Evolutionary conservation across 2,329 filamentous ascomycete species (phyloP), one percentile per base, ranked within the genome.

Genomic region (Fusarium armeniacum): DNA sequence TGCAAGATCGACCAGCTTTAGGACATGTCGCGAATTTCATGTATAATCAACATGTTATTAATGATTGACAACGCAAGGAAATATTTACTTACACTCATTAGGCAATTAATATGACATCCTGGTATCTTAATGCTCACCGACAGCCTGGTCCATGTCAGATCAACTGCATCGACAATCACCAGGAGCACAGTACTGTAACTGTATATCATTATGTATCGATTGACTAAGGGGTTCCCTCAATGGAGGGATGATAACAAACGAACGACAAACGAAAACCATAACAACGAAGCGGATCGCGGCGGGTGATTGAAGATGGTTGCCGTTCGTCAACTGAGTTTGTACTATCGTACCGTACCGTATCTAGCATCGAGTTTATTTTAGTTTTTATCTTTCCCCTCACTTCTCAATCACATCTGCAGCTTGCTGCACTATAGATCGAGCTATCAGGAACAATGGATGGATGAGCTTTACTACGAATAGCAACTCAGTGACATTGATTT

Each of bases 101-200:
- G 52, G 46, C 47, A 54, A 50, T 35, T 56, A 53, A 58, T 52
- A 46, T 58, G 64, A 40, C 32, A 72, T 61, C 62, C 69, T 63
- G 62, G 68, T 45, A 67, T 59, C 58, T 73, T 58, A 69, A 49
- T 28, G 20, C 38, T 56, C 58, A 70, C 65, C 70, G 67, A 69
- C 30, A 33, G 58, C 55, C 72, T 73, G 72, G 72, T 70, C 72
- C 70, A 65, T 70, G 72, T 62, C 62, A 65, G 62, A 73, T 69
- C 58, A 64, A 59, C 52, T 65, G 57, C 62, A 66, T 53, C 44
- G 54, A 59, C 38, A 44, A 70, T 66, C 52, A 63, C 26, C 41
- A 44, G 40, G 22, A 55, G 22, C 22, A 51, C 24, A 38, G 47
- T 51, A 20, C 24, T 51, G 24, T 50, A 36, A 62, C 58, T 58